Evolutionary conservation across 2,329 filamentous ascomycete species (phyloP).

Genomic region (Talaromyces sp.): DNA sequence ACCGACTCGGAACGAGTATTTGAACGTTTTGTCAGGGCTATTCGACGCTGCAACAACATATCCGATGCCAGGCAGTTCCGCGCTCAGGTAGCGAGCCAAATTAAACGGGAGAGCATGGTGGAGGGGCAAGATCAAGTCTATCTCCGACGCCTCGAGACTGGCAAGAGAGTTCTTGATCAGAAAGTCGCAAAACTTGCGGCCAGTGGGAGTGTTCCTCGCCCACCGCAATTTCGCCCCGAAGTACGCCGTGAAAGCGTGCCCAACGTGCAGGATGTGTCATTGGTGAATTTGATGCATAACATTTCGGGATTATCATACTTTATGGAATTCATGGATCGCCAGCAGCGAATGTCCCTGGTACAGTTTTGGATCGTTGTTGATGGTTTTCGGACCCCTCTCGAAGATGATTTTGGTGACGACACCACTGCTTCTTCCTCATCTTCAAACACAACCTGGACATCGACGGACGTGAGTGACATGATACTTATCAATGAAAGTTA

Average conservation of each 20-base stretch:
- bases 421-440: constrained; percentile 50
- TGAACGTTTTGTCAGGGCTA: constrained; percentile 86
- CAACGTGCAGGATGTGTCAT: constrained; percentile 65
- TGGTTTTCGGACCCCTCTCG: constrained; percentile 87
- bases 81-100: constrained; percentile 85
- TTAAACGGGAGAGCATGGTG: constrained; percentile 75
- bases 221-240: constrained; percentile 23
- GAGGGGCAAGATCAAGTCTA: constrained; percentile 82
- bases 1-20: constrained; percentile 88
- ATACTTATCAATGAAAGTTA: constrained; percentile 91
- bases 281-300: constrained; percentile 83
- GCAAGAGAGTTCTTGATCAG: constrained; percentile 82
- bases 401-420: constrained; percentile 74
- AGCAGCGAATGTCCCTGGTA: constrained; percentile 77
- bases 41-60: constrained; percentile 81
- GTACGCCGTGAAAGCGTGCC: constrained; percentile 44
- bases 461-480: constrained; percentile 80
- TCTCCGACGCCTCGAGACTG: constrained; percentile 82
- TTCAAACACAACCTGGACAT: constrained; percentile 60
- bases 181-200: constrained; percentile 76
- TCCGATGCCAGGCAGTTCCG: constrained; percentile 90
- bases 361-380: constrained; percentile 99
- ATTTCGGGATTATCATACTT: constrained; percentile 92
- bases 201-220: constrained; percentile 48
- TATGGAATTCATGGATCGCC: constrained; percentile 99